phyloP scores from a whole-genome alignment of 805 yeast genomes.

The Candida namnaoensis region DNA sequence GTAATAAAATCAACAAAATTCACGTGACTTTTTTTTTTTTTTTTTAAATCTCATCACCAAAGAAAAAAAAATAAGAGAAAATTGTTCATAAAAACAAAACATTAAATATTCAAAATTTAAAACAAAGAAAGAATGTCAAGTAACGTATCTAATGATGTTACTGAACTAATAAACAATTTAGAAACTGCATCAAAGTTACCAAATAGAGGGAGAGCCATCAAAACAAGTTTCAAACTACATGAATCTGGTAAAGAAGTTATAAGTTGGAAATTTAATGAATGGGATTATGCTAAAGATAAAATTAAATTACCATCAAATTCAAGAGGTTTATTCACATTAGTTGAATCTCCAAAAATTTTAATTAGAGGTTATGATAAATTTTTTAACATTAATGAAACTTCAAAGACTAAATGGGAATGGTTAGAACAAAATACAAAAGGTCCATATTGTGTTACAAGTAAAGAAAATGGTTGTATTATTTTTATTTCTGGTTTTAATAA shows the following conservation, averaged over 20 bases:
- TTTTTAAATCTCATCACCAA: too few species aligned
- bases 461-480: slow-evolving; percentile 92
- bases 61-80: too few species aligned
- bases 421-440: slow-evolving; percentile 48
- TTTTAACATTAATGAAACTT: slow-evolving; percentile 69
- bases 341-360: slow-evolving; percentile 35
- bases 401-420: slow-evolving; percentile 38
- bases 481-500: slow-evolving; percentile 69
- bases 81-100: too few species aligned
- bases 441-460: slow-evolving; percentile 73
- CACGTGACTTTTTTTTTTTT: too few species aligned
- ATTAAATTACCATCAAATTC: slow-evolving; percentile 62
- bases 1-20: too few species aligned
- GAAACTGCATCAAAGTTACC: too few species aligned
- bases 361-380: slow-evolving; percentile 93
- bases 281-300: slow-evolving; percentile 64
- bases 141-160: too few species aligned
- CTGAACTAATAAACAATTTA: too few species aligned
- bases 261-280: slow-evolving; percentile 84
- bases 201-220: slow-evolving; percentile 20
- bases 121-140: too few species aligned
- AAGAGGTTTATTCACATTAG: slow-evolving; percentile 68
- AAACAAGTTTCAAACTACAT: slow-evolving; percentile 17
- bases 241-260: slow-evolving; percentile 17
- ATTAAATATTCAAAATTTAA: too few species aligned